A percentile compares a stretch with the other conserved stretches of the same genome.
phyloP scores from a whole-genome alignment of 306 rosid species.

The Fagus crenata region DNA sequence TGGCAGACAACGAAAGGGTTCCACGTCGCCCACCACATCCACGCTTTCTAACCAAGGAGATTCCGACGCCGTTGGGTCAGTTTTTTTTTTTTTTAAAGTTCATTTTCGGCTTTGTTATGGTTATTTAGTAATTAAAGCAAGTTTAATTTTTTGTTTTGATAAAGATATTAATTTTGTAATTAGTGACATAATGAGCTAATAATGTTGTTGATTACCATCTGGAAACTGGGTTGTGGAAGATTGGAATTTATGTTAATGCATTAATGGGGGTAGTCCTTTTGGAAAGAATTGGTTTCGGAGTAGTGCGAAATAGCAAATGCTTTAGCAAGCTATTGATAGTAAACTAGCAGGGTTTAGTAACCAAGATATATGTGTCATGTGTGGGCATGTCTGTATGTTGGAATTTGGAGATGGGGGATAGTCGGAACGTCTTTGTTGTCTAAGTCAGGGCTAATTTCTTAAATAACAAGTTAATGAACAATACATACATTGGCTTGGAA shows the following conservation, averaged over 20 bases:
- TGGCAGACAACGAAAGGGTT: conserved; percentile 40
- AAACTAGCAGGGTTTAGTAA: not conserved
- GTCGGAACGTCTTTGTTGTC: not conserved
- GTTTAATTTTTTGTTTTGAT: too few species aligned
- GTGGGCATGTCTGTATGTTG: not conserved
- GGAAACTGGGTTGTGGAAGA: not conserved
- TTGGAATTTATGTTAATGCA: not conserved
- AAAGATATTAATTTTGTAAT: too few species aligned
- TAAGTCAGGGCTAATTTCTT: too few species aligned
- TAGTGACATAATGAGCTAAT: not conserved
- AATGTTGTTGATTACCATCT: not conserved
- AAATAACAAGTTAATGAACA: too few species aligned
- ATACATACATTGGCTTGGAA: not conserved
- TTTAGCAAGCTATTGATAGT: not conserved
- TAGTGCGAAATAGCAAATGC: not conserved
- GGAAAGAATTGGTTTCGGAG: too few species aligned
- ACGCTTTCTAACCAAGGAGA: conserved; percentile 14
- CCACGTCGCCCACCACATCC: conserved; percentile 8
- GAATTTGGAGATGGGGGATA: not conserved
- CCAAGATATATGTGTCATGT: not conserved
- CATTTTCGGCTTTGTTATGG: not conserved
- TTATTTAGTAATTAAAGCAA: not conserved
- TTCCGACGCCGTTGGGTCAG: conserved; percentile 35
- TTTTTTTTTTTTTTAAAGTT: not conserved
- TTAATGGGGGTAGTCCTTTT: not conserved